Percentiles rank a stretch among this genome's conserved stretches.
These are phyloP conservation scores for Xylaria sp. DNA, from an alignment of 2,329 filamentous ascomycete species.

Conservation along the genomic window DNA sequence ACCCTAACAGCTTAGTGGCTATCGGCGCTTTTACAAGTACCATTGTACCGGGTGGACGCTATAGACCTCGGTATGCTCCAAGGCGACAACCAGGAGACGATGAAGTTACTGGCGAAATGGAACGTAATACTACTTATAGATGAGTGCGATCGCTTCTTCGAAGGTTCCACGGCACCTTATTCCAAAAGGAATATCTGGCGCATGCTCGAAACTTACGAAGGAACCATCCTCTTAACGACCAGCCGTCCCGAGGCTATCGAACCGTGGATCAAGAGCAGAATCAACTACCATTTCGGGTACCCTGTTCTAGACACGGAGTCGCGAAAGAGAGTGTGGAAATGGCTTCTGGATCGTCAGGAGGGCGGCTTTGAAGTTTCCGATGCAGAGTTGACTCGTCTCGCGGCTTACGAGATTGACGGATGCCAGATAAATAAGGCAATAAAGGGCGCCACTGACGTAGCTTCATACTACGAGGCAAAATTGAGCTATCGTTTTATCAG, in stretches of 20 bases:
- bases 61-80: constrained; percentile 52
- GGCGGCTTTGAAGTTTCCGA: constrained; percentile 46
- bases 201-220: constrained; percentile 51
- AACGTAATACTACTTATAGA: constrained; percentile 57
- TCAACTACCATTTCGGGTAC: constrained; percentile 51
- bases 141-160: constrained; percentile 58
- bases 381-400: constrained; percentile 51
- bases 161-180: constrained; percentile 20
- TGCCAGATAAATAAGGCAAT: constrained; percentile 58
- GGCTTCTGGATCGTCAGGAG: constrained; percentile 50
- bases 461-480: constrained; percentile 22
- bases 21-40: constrained; percentile 53
- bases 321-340: constrained; percentile 52
- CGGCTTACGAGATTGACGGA: constrained; percentile 58
- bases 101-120: constrained; percentile 55
- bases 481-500: background rate
- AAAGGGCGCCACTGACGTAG: constrained; percentile 54
- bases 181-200: constrained; percentile 21
- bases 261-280: constrained; percentile 52
- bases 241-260: constrained; percentile 53
- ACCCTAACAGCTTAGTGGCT: constrained; percentile 55
- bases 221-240: constrained; percentile 54
- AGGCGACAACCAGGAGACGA: constrained; percentile 47
- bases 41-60: constrained; percentile 54
- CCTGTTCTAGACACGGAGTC: constrained; percentile 46